These are phyloP conservation scores for Phytophthora boehmeriae DNA, from an alignment of 352 stramenopile genomes.

Conservation along the genomic window DNA sequence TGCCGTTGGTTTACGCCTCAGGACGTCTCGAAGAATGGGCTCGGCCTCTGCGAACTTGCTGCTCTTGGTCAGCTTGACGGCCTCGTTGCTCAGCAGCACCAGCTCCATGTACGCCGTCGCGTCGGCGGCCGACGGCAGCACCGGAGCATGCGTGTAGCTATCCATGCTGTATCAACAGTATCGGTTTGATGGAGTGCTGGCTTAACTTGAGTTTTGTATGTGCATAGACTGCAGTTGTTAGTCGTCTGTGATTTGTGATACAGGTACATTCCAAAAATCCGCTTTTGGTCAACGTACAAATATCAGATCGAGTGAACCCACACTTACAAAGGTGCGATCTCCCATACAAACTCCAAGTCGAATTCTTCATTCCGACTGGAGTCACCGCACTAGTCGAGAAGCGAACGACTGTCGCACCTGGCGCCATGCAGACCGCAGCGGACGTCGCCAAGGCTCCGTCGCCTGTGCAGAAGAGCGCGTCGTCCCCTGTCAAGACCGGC, in stretches of 20 bases:
- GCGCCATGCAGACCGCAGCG: background rate
- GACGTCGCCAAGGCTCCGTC: constrained; percentile 2
- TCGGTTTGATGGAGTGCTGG: too few species aligned
- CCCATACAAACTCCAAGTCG: too few species aligned
- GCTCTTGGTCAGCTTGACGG: constrained; percentile 40
- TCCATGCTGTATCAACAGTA: too few species aligned
- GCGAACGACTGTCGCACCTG: too few species aligned
- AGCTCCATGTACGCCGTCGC: constrained; percentile 56
- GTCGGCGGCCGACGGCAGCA: constrained; percentile 21
- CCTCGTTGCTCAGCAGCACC: constrained; percentile 54
- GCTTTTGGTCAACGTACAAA: constrained; percentile 94
- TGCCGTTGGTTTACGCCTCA: constrained; percentile 45
- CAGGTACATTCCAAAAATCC: constrained; percentile 98
- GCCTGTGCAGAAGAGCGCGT: constrained; percentile 20
- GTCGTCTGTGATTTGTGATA: constrained; percentile 59
- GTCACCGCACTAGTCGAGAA: too few species aligned
- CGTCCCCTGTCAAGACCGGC: constrained; percentile 15
- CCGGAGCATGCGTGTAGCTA: too few species aligned
- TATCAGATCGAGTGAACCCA: too few species aligned
- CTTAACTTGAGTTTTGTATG: too few species aligned
- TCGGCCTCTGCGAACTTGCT: constrained; percentile 51
- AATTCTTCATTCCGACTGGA: too few species aligned
- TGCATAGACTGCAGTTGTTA: too few species aligned
- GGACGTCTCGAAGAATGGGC: constrained; percentile 48
- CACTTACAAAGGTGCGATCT: too few species aligned